Percentiles rank a stretch among this genome's conserved stretches.
phyloP scores from a whole-genome alignment of 2,329 filamentous ascomycete genomes.

The Phaeoacremonium minimum region DNA sequence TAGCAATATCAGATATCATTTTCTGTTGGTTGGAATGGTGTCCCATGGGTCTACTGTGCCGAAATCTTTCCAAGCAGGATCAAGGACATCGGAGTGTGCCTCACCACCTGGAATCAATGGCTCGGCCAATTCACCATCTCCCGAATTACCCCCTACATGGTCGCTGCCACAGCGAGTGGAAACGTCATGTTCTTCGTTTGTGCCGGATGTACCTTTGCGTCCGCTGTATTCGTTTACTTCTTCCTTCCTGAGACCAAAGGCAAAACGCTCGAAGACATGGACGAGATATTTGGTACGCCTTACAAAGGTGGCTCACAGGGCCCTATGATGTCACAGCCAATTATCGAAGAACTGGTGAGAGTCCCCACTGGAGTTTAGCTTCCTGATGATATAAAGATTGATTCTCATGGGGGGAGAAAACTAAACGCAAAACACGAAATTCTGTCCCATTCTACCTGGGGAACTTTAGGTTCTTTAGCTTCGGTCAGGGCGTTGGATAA shows the following conservation, averaged over 20 bases:
- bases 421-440: too few species aligned
- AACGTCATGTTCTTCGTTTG: slow-evolving; percentile 42
- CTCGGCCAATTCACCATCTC: background rate
- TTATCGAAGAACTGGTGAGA: background rate
- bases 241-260: slow-evolving; percentile 65
- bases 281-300: slow-evolving; percentile 58
- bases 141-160: background rate
- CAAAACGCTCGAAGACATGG: slow-evolving; percentile 73
- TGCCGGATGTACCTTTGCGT: slow-evolving; percentile 44
- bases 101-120: slow-evolving; percentile 33
- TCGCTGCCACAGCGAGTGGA: background rate
- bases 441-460: too few species aligned
- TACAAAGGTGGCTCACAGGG: background rate
- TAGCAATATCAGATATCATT: slow-evolving; percentile 35
- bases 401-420: too few species aligned
- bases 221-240: slow-evolving; percentile 48
- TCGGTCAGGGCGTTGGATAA: too few species aligned
- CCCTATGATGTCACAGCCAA: background rate
- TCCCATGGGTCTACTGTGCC: slow-evolving; percentile 44
- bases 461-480: too few species aligned
- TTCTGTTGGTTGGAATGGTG: slow-evolving; percentile 49
- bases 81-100: slow-evolving; percentile 37
- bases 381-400: too few species aligned
- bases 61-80: slow-evolving; percentile 39
- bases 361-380: background rate